A percentile compares a stretch with the other conserved stretches of the same genome.
Conservation (phyloP, 2,329 filamentous ascomycete genomes). For the Penicillium hesseltinei region DNA sequence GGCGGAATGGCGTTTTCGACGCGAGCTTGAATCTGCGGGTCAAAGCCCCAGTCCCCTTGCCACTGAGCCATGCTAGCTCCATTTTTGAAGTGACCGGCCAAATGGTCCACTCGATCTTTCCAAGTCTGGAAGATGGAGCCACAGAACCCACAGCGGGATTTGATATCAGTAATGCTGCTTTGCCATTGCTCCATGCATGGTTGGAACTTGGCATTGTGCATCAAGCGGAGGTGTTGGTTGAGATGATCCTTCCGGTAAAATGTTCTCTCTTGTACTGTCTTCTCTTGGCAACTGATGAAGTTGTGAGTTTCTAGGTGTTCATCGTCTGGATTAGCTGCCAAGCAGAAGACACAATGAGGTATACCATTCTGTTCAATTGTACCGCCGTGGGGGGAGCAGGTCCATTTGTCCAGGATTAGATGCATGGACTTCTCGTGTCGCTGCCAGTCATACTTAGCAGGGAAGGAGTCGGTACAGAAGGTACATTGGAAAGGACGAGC, state of each 20-base stretch:
- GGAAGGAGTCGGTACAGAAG: constrained; percentile 57
- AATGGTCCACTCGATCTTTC: constrained; percentile 45
- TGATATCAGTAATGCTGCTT: constrained; percentile 54
- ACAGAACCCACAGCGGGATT: constrained; percentile 49
- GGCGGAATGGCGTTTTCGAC: constrained; percentile 40
- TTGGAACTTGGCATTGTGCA: constrained; percentile 58
- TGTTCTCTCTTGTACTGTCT: constrained; percentile 58
- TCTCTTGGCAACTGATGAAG: constrained; percentile 59
- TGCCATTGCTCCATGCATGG: constrained; percentile 60
- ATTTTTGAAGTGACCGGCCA: constrained; percentile 42
- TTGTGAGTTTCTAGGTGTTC: constrained; percentile 61
- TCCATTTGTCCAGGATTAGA: constrained; percentile 57
- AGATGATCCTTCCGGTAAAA: constrained; percentile 65
- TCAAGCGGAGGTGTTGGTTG: constrained; percentile 59
- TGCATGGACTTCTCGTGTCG: constrained; percentile 60
- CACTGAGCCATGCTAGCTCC: constrained; percentile 40
- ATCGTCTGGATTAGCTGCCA: constrained; percentile 51
- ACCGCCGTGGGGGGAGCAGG: constrained; percentile 59
- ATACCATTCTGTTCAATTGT: constrained; percentile 51
- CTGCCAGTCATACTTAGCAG: constrained; percentile 60
- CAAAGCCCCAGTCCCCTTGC: constrained; percentile 45
- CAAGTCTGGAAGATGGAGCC: constrained; percentile 41
- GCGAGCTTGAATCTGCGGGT: constrained; percentile 34
- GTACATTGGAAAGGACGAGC: constrained; percentile 57
- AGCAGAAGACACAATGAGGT: constrained; percentile 60